Percentiles rank a stretch among this genome's conserved stretches.
These are phyloP conservation scores for Mortierella sp. DNA, from an alignment of 371 early-diverging fungal species.

Conservation along the genomic window DNA sequence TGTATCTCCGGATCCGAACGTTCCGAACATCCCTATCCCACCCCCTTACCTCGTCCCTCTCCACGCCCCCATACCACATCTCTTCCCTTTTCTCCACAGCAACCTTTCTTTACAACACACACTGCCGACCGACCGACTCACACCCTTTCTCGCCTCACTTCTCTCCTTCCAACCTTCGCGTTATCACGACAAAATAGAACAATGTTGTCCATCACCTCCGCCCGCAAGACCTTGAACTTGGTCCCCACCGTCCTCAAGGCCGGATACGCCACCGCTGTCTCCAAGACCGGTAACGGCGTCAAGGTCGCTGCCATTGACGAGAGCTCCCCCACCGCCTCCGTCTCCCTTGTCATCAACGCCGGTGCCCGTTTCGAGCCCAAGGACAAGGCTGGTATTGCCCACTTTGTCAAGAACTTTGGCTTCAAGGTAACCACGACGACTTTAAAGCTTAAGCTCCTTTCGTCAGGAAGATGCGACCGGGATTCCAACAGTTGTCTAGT, in stretches of 20 bases:
- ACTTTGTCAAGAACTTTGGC: slow-evolving; percentile 92
- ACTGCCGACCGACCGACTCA: neutral
- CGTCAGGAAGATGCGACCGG: neutral
- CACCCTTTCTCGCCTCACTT: neutral
- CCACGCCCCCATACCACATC: neutral
- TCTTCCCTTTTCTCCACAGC: neutral
- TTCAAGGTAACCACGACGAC: slow-evolving; percentile 80
- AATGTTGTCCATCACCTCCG: slow-evolving; percentile 72
- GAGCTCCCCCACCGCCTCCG: slow-evolving; percentile 79
- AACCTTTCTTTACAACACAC: neutral
- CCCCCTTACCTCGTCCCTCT: neutral
- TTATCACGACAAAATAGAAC: slow-evolving; percentile 3
- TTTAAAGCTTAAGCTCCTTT: neutral
- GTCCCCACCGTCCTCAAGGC: slow-evolving; percentile 70
- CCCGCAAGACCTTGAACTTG: slow-evolving; percentile 74
- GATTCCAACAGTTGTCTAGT: neutral
- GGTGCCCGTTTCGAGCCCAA: slow-evolving; percentile 90
- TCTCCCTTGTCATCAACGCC: slow-evolving; percentile 91
- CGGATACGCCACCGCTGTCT: slow-evolving; percentile 70
- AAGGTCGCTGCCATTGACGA: slow-evolving; percentile 75
- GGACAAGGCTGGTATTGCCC: slow-evolving; percentile 85
- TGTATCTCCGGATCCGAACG: slow-evolving; percentile 6
- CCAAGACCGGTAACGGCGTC: slow-evolving; percentile 68
- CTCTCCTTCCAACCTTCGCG: neutral
- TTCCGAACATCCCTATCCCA: slow-evolving; percentile 7